Evolutionary conservation across 805 yeast genomes (phyloP), one percentile per base, ranked within the genome.

Genomic region (Nakazawaea laoshanensis): DNA sequence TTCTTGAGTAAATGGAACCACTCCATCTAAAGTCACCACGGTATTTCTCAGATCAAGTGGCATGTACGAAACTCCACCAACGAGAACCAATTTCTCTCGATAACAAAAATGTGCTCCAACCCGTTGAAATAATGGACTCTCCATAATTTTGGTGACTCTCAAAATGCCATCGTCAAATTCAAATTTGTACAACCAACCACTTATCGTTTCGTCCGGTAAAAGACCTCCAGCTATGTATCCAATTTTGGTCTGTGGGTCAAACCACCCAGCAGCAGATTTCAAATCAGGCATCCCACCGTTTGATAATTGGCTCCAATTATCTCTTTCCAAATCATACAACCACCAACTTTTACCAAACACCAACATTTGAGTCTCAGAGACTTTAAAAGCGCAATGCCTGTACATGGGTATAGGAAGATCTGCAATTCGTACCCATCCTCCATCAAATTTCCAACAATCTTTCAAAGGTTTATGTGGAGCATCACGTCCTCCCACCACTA

Each of bases 401-500:
- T 61, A 65, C 32, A 84, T 59, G 4, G 68, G 50, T 2, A 47
- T 42, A 0, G 74, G 71, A 21, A 79, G 40, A 6, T 55, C 46
- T 0, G 49, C 47, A 2, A 56, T 39, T 27, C 47, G 35, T 1
- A 27, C 32, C 86, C 42, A 46, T 3, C 35, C 34, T 19, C 44
- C 40, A 2, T 34, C 34, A 10, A 65, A 46, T 4, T 50, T 32
- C 74, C 75, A 73, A 19, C 57, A 47, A 30, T 72, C 78, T 4
- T 44, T 19, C 16, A 70, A 48, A 0, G 61, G 54, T 7, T 51
- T 48, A 3, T 67, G 65, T 0, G 94, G 94, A 2, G 74, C 63
- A 2, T 65, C 53, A 39, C 94, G 63, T 3, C 94, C 94, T 3
- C 92, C 94, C 21, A 72, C 53, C 3, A 79, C 40, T 1, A 77